These are phyloP conservation scores for Xylariomycetidae sp. DNA, from an alignment of 2,329 filamentous ascomycete genomes.

Conservation along the genomic window DNA sequence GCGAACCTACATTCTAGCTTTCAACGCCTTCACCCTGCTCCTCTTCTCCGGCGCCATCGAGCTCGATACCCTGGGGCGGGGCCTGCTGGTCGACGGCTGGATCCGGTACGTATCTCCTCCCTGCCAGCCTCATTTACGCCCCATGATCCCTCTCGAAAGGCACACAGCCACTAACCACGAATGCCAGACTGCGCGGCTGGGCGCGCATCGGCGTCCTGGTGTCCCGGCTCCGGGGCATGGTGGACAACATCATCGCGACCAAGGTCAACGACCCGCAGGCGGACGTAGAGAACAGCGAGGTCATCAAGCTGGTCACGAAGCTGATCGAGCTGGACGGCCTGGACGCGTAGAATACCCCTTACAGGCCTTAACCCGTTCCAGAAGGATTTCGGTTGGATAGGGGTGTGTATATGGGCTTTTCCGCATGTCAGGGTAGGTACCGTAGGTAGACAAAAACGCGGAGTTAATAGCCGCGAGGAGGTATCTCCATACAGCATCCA, in stretches of 20 bases:
- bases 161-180: not conserved
- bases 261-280: slow-evolving; percentile 71
- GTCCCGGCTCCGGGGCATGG: slow-evolving; percentile 72
- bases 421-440: no score
- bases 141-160: not conserved
- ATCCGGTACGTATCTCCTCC: slow-evolving; percentile 37
- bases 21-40: slow-evolving; percentile 83
- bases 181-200: slow-evolving; percentile 69
- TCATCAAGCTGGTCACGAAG: slow-evolving; percentile 71
- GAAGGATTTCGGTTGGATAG: no score
- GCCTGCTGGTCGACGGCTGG: slow-evolving; percentile 89
- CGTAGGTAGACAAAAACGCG: no score
- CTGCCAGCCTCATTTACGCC: not conserved
- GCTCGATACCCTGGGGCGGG: slow-evolving; percentile 81
- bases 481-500: no score
- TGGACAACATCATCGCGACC: slow-evolving; percentile 75
- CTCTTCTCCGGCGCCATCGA: slow-evolving; percentile 81
- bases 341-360: slow-evolving; percentile 60
- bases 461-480: no score
- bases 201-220: slow-evolving; percentile 89
- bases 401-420: no score
- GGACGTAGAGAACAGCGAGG: slow-evolving; percentile 53
- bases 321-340: slow-evolving; percentile 87
- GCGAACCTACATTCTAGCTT: slow-evolving; percentile 44
- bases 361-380: no score